These are phyloP conservation scores for Colletotrichum lupini DNA, from an alignment of 2,329 filamentous ascomycete genomes.

Conservation along the genomic window DNA sequence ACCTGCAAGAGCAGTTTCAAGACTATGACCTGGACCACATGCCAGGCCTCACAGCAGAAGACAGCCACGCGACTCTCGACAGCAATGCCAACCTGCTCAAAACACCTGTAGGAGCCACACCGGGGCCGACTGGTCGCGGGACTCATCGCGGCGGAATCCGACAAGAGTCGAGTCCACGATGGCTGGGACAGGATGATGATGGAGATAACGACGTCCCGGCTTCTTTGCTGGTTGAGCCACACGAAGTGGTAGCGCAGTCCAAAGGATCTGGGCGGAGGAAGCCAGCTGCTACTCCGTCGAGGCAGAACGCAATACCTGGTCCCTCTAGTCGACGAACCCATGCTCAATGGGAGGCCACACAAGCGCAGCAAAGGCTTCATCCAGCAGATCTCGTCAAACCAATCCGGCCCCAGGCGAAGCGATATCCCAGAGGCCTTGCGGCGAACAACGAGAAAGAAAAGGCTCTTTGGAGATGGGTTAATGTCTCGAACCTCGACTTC, in stretches of 20 bases:
- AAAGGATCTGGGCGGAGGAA: slow-evolving; percentile 2
- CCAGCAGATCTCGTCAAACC: slow-evolving; percentile 46
- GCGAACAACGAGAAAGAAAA: slow-evolving; percentile 69
- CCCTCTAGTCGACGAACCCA: slow-evolving; percentile 56
- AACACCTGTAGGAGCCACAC: slow-evolving; percentile 3
- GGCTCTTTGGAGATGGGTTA: slow-evolving; percentile 93
- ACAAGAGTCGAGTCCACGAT: slow-evolving; percentile 40
- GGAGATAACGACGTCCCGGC: slow-evolving; percentile 71
- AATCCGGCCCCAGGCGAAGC: slow-evolving; percentile 40
- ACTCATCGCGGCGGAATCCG: background rate
- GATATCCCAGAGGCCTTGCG: slow-evolving; percentile 43
- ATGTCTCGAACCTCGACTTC: slow-evolving; percentile 87
- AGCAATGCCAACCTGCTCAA: slow-evolving; percentile 44
- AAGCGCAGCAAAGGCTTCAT: slow-evolving; percentile 63
- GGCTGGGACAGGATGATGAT: slow-evolving; percentile 58
- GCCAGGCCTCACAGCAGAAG: slow-evolving; percentile 54
- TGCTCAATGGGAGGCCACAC: slow-evolving; percentile 66
- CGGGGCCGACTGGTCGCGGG: background rate
- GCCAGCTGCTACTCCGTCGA: background rate
- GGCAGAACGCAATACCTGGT: slow-evolving; percentile 47
- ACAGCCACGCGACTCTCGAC: slow-evolving; percentile 58
- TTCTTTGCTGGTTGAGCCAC: slow-evolving; percentile 70
- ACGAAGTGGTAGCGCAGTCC: slow-evolving; percentile 36
- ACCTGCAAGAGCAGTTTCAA: slow-evolving; percentile 62
- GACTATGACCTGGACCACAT: slow-evolving; percentile 60